Conservation (phyloP, 495 filamentous ascomycete genomes). For the Trichoderma virens region DNA sequence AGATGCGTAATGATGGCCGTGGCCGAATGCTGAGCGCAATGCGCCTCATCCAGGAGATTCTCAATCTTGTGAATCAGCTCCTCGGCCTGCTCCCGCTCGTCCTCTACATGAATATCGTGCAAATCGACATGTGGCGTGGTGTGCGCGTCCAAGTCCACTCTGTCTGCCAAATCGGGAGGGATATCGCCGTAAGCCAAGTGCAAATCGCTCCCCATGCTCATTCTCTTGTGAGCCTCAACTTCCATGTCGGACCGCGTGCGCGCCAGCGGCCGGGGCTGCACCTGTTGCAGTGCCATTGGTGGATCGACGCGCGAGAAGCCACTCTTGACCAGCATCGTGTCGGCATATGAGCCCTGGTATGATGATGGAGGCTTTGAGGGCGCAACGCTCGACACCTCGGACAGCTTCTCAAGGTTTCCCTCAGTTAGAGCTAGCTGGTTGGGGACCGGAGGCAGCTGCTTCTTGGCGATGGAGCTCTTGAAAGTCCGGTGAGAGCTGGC, state of each 20-base stretch:
- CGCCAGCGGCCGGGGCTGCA: slow-evolving; percentile 18
- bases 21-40: slow-evolving; percentile 81
- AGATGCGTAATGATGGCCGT: slow-evolving; percentile 76
- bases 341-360: slow-evolving; percentile 35
- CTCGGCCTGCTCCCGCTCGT: slow-evolving; percentile 46
- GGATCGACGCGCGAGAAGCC: slow-evolving; percentile 18
- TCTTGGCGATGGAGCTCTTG: slow-evolving; percentile 17
- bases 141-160: slow-evolving; percentile 31
- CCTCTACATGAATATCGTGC: slow-evolving; percentile 17
- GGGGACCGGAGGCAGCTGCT: slow-evolving; percentile 17
- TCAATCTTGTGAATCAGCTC: slow-evolving; percentile 66
- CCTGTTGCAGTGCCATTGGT: slow-evolving; percentile 8
- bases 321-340: slow-evolving; percentile 18
- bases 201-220: slow-evolving; percentile 65
- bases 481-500: slow-evolving; percentile 17
- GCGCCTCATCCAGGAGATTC: slow-evolving; percentile 68
- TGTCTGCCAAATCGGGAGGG: slow-evolving; percentile 43
- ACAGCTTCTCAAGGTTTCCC: slow-evolving; percentile 34
- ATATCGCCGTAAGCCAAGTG: slow-evolving; percentile 76
- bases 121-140: slow-evolving; percentile 14
- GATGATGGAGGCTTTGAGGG: slow-evolving; percentile 32
- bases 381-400: slow-evolving; percentile 34
- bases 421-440: slow-evolving; percentile 25
- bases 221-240: slow-evolving; percentile 21
- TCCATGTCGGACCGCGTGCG: slow-evolving; percentile 35